Evolutionary conservation across 2,329 filamentous ascomycete genomes (phyloP).

Genomic region (Venturia nashicola): DNA sequence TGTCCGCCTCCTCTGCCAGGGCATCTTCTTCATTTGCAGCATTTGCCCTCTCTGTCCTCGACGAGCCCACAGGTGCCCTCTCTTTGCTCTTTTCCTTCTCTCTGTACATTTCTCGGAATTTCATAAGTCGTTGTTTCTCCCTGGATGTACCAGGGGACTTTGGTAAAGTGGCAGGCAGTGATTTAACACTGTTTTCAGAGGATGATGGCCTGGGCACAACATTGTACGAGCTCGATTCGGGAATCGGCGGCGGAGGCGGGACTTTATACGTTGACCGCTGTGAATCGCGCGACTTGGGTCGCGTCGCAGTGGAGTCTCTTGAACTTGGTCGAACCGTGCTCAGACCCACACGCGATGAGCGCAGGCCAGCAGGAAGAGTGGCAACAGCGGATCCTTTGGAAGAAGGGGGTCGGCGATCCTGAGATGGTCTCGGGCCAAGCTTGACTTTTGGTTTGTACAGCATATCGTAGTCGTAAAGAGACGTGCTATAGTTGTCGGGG

Average conservation of each 20-base stretch:
- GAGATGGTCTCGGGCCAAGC: conserved; percentile 74
- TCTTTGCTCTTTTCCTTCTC: conserved; percentile 31
- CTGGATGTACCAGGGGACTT: conserved; percentile 55
- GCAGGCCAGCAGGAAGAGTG: conserved; percentile 64
- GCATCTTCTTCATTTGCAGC: background rate
- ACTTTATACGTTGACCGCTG: conserved; percentile 20
- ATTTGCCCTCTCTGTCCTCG: background rate
- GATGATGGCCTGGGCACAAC: conserved; percentile 15
- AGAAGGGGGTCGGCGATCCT: conserved; percentile 23
- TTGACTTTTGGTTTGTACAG: conserved; percentile 69
- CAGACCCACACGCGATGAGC: conserved; percentile 6
- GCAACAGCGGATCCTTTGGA: conserved; percentile 52
- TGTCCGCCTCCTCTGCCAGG: conserved; percentile 1
- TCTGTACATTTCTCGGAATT: conserved; percentile 80
- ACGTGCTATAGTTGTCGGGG: conserved; percentile 30
- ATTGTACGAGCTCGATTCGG: conserved; percentile 15
- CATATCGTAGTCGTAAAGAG: conserved; percentile 28
- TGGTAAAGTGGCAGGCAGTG: conserved; percentile 29
- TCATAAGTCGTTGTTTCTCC: conserved; percentile 87
- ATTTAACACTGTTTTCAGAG: conserved; percentile 23
- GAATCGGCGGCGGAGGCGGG: conserved; percentile 22
- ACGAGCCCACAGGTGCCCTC: background rate
- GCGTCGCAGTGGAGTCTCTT: background rate
- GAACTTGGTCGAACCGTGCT: conserved; percentile 3
- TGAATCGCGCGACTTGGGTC: conserved; percentile 10